Base-by-base conservation (phyloP, 176 grass and related monocot genomes). In the Cymbopogon citratus region DNA sequence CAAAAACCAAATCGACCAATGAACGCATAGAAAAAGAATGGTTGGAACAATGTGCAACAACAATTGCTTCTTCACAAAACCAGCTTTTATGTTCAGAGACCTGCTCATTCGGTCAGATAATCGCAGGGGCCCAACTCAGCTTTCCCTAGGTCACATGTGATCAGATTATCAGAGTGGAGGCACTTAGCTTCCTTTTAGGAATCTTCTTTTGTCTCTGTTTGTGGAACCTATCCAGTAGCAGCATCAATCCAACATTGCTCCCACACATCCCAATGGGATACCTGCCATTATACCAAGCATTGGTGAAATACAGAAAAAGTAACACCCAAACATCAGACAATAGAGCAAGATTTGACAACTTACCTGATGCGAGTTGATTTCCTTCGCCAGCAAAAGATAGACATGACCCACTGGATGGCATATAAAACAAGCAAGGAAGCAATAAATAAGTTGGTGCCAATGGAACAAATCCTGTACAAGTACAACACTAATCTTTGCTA, bases 241-340 rank as follows among this genome's bases (percentile, higher is more conserved):
- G 80, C 77, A 93, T 84, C 69, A 98, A 78, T 63, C 96, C 96
- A 1, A 90, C 81, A 85, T 90, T 91, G 85, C 72, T 86, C 60
- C 81, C 76, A 41, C 86, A 92, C 78, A 89, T 28, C 41, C 92
- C 90, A 6, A 95, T 86, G 6, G 90, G 82, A 27, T 95, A 91
- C 89, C 96, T 98, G 76, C 43, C 51, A 85, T 63, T 9, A 78
- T 21, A 18, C n/a, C 27, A 27, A 57, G 34, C 26, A 60, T 35
- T 74, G 43, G 67, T 83, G 16, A 87, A 74, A 61, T 35, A 25
- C 9, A 57, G 5, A 76, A 71, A 49, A 56, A 81, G 7, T 27
- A 57, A 40, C 3, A 73, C 9, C 21, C 19, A 85, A 23, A 2
- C 43, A 25, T 61, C 19, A 85, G 38, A 11, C 34, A 3, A 56